Base-by-base conservation (phyloP, 768 basidiomycete species). In the Phanerochaete carnosa region DNA sequence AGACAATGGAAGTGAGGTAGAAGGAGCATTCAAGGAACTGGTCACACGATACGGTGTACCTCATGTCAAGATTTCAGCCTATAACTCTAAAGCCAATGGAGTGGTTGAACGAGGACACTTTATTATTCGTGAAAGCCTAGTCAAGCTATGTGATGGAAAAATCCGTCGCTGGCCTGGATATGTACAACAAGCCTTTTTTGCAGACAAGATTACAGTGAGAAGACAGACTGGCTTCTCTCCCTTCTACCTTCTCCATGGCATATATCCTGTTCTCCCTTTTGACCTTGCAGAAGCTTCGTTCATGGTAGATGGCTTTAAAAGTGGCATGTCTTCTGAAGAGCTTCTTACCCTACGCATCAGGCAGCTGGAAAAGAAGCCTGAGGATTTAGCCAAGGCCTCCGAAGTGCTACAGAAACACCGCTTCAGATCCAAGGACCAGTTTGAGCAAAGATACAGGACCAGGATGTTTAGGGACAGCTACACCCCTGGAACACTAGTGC, bases 31-130 rank as follows among this genome's bases (percentile, higher is more conserved):
- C 39, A 45, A 33, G 9, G 15, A 39, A 2, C 58, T 59, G 3
- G 45, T 54, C 35, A 28, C 45, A 2, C 58, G 39, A 1, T 53
- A 51, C 15, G 26, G 32, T 0, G 16, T 59, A 13, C 51, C 49
- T 66, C 39, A 66, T 63, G 0, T 61, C 33, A 39, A 33, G 11
- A 59, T 59, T 16, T 53, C 50, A 61, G 65, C 69, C 1, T 77
- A 76, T 56, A 77, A 78, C 56, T 71, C 69, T 1, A 66, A 69
- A 53, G 75, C 69, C 7, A 2, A 76, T 53, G 73, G 77, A 32
- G 66, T 77, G 13, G 73, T 77, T 0, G 75, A 78, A 67, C 55
- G 69, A 16, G 65, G 71, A 15, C 76, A 77, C 35, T 70, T 60
- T n/a, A 67, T 54, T 1, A 60, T 76, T 11, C 43, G 76, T 16